A percentile compares a stretch with the other conserved stretches of the same genome.
Conservation (phyloP, 192 early-diverging fungal species). For the Coemansia sp. region DNA sequence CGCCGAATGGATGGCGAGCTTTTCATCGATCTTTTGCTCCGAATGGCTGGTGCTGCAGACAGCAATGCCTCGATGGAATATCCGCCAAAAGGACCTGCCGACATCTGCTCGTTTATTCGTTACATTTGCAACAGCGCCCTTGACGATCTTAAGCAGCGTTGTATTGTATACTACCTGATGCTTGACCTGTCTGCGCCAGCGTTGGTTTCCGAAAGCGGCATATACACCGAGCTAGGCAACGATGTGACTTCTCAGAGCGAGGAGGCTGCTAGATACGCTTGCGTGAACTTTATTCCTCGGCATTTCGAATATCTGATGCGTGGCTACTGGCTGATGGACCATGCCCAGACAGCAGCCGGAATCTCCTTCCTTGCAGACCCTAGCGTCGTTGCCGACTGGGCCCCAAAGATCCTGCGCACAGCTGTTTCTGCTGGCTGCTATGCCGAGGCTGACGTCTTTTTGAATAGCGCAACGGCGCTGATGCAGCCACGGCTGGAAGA, state of each 20-base stretch:
- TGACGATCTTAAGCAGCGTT: slow-evolving; percentile 45
- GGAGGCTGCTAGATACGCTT: slow-evolving; percentile 23
- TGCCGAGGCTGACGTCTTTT: slow-evolving; percentile 22
- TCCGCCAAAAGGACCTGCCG: slow-evolving; percentile 32
- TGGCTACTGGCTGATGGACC: slow-evolving; percentile 56
- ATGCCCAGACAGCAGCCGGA: slow-evolving; percentile 25
- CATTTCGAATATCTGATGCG: slow-evolving; percentile 48
- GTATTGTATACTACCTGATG: slow-evolving; percentile 43
- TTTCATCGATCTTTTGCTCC: slow-evolving; percentile 45
- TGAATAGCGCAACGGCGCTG: slow-evolving; percentile 43
- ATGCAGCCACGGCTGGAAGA: slow-evolving; percentile 25
- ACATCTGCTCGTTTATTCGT: slow-evolving; percentile 17
- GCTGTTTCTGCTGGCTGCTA: slow-evolving; percentile 21
- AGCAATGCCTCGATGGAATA: slow-evolving; percentile 10
- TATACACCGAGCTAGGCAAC: slow-evolving; percentile 9
- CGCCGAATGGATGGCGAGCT: slow-evolving; percentile 40
- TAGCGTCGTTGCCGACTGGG: slow-evolving; percentile 49
- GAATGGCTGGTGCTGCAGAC: slow-evolving; percentile 31
- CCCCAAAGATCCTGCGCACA: slow-evolving; percentile 36
- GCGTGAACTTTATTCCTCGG: slow-evolving; percentile 31
- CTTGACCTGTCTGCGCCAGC: slow-evolving; percentile 17
- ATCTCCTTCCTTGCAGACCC: slow-evolving; percentile 47
- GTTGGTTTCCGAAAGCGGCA: slow-evolving; percentile 10
- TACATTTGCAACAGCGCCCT: slow-evolving; percentile 28
- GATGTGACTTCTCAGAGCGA: slow-evolving; percentile 14